Conservation (phyloP, 805 yeast genomes). For the Schwanniomyces occidentalis region DNA sequence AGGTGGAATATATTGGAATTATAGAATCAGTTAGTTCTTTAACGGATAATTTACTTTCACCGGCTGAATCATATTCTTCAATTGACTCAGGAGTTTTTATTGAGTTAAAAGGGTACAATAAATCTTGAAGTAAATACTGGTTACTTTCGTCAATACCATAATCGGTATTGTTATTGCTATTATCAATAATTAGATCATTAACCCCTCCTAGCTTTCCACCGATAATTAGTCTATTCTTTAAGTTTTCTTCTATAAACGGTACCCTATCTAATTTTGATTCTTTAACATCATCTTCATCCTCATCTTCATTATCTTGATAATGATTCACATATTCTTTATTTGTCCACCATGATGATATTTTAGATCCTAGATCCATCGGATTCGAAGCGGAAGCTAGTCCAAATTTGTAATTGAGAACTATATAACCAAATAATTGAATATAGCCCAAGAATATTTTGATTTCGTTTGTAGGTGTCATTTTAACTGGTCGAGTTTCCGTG, state of each 20-base stretch:
- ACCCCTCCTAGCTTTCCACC: constrained; percentile 40
- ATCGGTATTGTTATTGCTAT: constrained; percentile 13
- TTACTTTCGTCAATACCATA: constrained; percentile 17
- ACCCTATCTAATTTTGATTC: constrained; percentile 19
- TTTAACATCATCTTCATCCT: constrained; percentile 21
- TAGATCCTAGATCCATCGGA: constrained; percentile 11
- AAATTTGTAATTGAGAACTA: constrained; percentile 37
- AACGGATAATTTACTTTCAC: constrained; percentile 12
- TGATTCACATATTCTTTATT: constrained; percentile 33
- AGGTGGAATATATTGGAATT: constrained; percentile 41
- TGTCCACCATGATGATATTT: constrained; percentile 32
- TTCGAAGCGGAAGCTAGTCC: constrained; percentile 15
- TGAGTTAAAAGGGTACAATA: constrained; percentile 32
- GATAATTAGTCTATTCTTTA: constrained; percentile 19
- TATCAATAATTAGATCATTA: constrained; percentile 28
- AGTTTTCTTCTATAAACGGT: constrained; percentile 22
- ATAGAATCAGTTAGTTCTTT: constrained; percentile 31
- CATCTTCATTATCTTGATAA: constrained; percentile 22
- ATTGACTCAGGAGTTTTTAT: constrained; percentile 8
- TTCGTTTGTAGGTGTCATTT: constrained; percentile 1
- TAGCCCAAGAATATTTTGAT: constrained; percentile 32
- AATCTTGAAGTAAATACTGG: constrained; percentile 34
- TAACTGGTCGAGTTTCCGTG: not conserved
- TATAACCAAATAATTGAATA: constrained; percentile 40
- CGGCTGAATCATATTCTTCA: constrained; percentile 7